A percentile compares a stretch with the other conserved stretches of the same genome.
Evolutionary conservation across 1,284 basidiomycete species (phyloP).

Genomic region (Vanrija pseudolonga): DNA sequence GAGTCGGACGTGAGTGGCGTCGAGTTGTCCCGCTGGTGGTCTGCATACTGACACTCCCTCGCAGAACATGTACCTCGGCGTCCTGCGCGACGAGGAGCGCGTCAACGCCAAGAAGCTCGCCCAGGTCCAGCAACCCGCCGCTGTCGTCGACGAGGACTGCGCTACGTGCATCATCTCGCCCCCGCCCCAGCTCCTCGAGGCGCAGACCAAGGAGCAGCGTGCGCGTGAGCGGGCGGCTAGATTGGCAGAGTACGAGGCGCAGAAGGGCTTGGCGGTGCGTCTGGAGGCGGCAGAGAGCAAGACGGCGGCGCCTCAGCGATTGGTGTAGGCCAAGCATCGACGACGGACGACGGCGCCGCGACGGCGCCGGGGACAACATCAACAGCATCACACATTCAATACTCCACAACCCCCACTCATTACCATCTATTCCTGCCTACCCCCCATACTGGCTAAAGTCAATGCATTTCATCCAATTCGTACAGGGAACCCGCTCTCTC

Average conservation of each 20-base stretch:
- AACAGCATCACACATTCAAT: background rate
- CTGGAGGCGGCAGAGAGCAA: conserved; percentile 20
- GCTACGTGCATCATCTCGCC: conserved; percentile 38
- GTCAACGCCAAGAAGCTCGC: conserved; percentile 30
- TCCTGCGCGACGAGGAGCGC: conserved; percentile 79
- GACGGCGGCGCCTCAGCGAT: background rate
- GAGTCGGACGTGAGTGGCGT: conserved; percentile 68
- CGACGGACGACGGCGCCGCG: background rate
- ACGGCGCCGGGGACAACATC: background rate
- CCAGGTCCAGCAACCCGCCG: conserved; percentile 26
- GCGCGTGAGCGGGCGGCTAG: conserved; percentile 29
- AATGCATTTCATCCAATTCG: conserved; percentile 28
- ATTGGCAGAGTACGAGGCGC: conserved; percentile 36
- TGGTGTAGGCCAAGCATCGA: background rate
- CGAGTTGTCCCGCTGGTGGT: background rate
- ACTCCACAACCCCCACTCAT: background rate
- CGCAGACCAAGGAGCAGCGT: conserved; percentile 29
- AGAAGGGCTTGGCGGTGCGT: conserved; percentile 29
- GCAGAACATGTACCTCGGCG: conserved; percentile 86
- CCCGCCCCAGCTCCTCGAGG: conserved; percentile 39
- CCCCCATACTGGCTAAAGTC: conserved; percentile 13
- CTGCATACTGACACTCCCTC: background rate
- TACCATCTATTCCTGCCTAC: no score
- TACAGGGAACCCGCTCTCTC: conserved; percentile 21
- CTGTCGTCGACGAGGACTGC: conserved; percentile 41